Conservation (phyloP, 257 asterid genomes). For the Solanum bulbocastanum region DNA sequence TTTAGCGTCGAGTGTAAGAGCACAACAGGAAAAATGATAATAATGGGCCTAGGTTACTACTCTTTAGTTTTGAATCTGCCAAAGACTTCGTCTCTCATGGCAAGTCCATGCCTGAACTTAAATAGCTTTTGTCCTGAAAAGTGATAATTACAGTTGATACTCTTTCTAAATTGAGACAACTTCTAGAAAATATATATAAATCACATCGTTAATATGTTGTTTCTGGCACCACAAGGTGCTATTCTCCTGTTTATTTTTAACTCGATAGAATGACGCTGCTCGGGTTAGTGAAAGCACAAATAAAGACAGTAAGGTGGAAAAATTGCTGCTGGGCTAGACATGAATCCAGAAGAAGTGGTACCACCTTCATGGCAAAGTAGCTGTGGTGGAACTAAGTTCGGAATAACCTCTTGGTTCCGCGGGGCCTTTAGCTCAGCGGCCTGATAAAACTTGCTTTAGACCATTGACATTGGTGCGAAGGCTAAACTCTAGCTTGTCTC, state of each 20-base stretch:
- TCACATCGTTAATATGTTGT: neutral
- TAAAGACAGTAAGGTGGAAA: neutral
- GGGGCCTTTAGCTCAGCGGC: neutral
- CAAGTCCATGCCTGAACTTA: neutral
- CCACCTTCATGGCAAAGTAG: neutral
- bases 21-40: neutral
- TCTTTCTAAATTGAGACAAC: neutral
- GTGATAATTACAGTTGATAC: neutral
- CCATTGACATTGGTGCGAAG: neutral
- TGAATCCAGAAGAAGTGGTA: neutral
- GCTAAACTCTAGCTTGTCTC: neutral
- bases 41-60: neutral
- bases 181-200: neutral
- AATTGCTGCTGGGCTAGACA: neutral
- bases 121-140: neutral
- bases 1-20: neutral
- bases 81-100: neutral
- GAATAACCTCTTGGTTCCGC: neutral
- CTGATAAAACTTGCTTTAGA: neutral
- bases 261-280: neutral
- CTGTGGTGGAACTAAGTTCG: neutral
- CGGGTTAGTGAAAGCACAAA: neutral
- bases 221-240: neutral
- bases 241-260: neutral
- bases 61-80: neutral